These are phyloP conservation scores for Myxozyma udenii DNA, from an alignment of 805 yeast genomes.

Conservation along the genomic window DNA sequence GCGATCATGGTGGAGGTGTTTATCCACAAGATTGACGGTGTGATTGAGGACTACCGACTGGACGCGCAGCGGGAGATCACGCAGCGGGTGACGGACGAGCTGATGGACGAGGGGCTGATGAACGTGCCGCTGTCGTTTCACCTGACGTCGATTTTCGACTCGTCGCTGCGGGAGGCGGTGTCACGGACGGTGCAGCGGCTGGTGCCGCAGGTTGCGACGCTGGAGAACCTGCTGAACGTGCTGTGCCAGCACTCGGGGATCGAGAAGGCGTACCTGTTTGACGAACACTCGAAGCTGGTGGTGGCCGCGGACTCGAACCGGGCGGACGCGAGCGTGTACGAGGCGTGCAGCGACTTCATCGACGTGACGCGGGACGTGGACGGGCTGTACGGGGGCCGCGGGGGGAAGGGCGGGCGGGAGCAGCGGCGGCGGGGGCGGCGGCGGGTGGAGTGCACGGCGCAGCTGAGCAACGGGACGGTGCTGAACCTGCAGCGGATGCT, in stretches of 20 bases:
- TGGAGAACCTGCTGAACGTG: constrained; percentile 85
- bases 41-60: constrained; percentile 86
- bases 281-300: constrained; percentile 86
- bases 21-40: constrained; percentile 93
- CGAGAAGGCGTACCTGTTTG: constrained; percentile 90
- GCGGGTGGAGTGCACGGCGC: constrained; percentile 53
- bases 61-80: constrained; percentile 96
- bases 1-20: constrained; percentile 83
- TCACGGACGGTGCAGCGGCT: constrained; percentile 88
- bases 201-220: constrained; percentile 79
- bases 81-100: constrained; percentile 92
- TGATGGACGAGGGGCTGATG: constrained; percentile 82
- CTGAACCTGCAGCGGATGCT: constrained; percentile 87
- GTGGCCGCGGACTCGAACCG: constrained; percentile 96
- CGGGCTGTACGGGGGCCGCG: constrained; percentile 34
- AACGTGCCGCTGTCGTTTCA: constrained; percentile 90
- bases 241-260: constrained; percentile 84
- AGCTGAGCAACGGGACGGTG: constrained; percentile 77
- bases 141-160: constrained; percentile 90
- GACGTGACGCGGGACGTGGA: constrained; percentile 90
- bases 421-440: constrained; percentile 4
- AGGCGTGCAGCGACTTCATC: constrained; percentile 94
- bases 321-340: constrained; percentile 91
- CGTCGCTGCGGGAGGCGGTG: constrained; percentile 92
- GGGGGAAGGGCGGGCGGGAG: constrained; percentile 5